phyloP scores from a whole-genome alignment of 495 filamentous ascomycete species.

The Trichoderma parareesei region DNA sequence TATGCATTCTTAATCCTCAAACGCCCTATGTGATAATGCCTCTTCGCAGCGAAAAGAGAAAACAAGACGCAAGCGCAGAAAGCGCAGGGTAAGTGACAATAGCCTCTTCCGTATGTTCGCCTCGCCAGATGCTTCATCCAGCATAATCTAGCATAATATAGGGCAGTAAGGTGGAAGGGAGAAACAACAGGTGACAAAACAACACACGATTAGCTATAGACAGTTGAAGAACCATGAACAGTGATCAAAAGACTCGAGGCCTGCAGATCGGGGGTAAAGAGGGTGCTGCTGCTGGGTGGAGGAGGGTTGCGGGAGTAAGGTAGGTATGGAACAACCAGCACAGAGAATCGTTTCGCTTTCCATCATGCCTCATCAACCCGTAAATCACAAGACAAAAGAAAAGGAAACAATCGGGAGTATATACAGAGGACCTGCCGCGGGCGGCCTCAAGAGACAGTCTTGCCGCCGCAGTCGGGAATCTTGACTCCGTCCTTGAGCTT shows the following conservation, averaged over 20 bases:
- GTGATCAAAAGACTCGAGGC: too few species aligned
- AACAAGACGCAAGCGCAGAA: neutral
- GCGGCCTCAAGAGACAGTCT: slow-evolving; percentile 42
- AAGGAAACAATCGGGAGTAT: too few species aligned
- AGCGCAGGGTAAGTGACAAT: neutral
- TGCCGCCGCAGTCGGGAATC: slow-evolving; percentile 82
- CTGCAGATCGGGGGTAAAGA: neutral
- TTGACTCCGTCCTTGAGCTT: slow-evolving; percentile 77
- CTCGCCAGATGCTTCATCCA: too few species aligned
- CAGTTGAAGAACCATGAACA: neutral
- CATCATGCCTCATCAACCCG: neutral
- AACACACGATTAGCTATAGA: neutral
- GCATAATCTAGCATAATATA: neutral
- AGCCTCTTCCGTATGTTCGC: too few species aligned
- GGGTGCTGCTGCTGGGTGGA: neutral
- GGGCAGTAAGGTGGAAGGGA: neutral
- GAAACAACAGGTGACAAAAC: neutral
- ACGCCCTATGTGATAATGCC: too few species aligned
- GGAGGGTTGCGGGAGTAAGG: neutral
- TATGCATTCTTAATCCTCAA: too few species aligned
- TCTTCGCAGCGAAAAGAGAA: too few species aligned
- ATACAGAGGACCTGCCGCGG: too few species aligned
- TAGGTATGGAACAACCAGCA: neutral
- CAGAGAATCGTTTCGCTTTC: neutral
- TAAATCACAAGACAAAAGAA: neutral